Evolutionary conservation across 2,329 filamentous ascomycete genomes (phyloP), one percentile per base, ranked within the genome.

Genomic region (Whalleya microplaca): DNA sequence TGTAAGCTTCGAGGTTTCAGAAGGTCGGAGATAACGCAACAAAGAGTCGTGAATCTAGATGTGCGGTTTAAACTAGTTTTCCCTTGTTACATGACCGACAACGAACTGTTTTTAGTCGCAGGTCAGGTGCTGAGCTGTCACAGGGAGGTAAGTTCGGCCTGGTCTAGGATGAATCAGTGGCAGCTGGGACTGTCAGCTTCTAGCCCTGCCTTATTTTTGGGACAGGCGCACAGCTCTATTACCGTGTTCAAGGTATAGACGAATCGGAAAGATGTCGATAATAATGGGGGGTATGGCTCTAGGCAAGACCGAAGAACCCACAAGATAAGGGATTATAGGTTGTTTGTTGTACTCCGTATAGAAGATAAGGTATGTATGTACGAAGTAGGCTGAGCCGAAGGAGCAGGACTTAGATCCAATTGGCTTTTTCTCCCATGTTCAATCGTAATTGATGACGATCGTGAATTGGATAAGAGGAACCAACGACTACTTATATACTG

Each of bases 391-490:
- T 45, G 29, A 56, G 51, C 48, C 47, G n/a, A 52, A 40, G 9
- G 32, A 44, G 32, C 48, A 48, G 19, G 53, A 59, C 53, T 53
- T 47, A 53, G 40, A 56, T 44, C 37, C 41, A 58, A 58, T 53
- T 57, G n/a, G 37, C 53, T 14, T 42, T 54, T 54, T 60, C 52
- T 29, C 51, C 54, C 56, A 62, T 59, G 47, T 47, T 37, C 29
- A 52, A 55, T 54, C 48, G 41, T 42, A 56, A 58, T 58, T 50
- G 55, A 52, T 51, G 45, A 56, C 58, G 55, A 63, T 63, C 60
- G 57, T 63, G 60, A 61, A 56, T 48, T 51, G 42, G 44, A 57
- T 55, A 58, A 54, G 50, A 48, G 60, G 58, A 59, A 37, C 44
- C 48, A 50, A 19, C 12, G 18, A 49, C 50, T 50, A 48, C 55